Base-by-base conservation (phyloP, 306 rosid genomes). In the Purshia tridentata region DNA sequence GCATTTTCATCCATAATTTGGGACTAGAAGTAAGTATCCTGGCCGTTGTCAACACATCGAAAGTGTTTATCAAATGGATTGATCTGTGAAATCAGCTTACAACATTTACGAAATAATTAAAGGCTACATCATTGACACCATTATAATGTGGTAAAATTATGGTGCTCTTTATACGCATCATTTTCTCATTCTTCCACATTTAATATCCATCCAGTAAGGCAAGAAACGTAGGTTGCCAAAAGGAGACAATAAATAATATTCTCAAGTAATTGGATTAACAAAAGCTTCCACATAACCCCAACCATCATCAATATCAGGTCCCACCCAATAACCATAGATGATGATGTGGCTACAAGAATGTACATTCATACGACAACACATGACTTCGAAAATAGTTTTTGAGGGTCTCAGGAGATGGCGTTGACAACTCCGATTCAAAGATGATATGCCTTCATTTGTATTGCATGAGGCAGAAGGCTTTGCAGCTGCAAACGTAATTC, bases 261-360 rank as follows among this genome's bases (percentile, higher is more conserved):
- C 50, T 89, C 82, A 85, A 59, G 79, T 53, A 61, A 82, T 81
- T 74, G 66, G 89, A 64, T 84, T 77, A 69, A 93, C 69, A 73
- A 83, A 77, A 67, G 98, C 98, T 82, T 91, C 93, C 72, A 89
- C 83, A 79, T 78, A 85, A 52, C 98, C 97, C 96, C 96, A 93
- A 19, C 96, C 98, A 79, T 91, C 97, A 76, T 93, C 98, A 56
- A 72, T 61, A 85, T 93, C 97, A 74, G 98, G 98, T 65, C 98
- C 97, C 39, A 91, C 93, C 97, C 97, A 93, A 79, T 82, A 93
- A 77, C 98, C 98, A 74, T 80, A 77, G 64, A 93, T 76, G 70
- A 90, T 82, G 64, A 72, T 79, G 46, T 75, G 79, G 22, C 76
- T 69, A 81, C 70, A 81, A 72, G 67, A 74, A 81, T 73, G 78